phyloP scores from a whole-genome alignment of 139 green algal genomes.

The Ostreobium quekettii region DNA sequence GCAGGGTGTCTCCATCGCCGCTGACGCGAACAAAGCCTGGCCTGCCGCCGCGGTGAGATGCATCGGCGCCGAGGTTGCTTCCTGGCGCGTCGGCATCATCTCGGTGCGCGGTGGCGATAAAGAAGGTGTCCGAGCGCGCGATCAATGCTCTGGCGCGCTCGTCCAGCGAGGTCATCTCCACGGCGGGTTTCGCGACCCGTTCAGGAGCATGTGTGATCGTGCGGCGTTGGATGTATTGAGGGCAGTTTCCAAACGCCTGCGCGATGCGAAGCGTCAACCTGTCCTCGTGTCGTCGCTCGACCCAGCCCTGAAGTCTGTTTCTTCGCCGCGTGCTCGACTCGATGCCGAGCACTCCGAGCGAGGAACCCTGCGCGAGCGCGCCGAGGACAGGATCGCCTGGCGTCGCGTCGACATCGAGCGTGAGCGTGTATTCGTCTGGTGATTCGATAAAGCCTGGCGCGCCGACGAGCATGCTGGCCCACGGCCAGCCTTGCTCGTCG shows the following conservation, averaged over 20 bases:
- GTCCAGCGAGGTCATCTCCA: background rate
- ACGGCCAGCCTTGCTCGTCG: background rate
- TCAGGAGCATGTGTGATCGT: background rate
- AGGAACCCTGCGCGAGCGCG: background rate
- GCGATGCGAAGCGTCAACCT: background rate
- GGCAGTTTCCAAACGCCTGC: slow-evolving; percentile 32
- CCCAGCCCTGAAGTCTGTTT: slow-evolving; percentile 34
- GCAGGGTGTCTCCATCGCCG: slow-evolving; percentile 6
- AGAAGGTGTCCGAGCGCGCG: slow-evolving; percentile 18
- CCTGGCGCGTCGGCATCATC: too few relatives aligned
- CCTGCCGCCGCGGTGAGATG: slow-evolving; percentile 28
- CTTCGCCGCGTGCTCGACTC: slow-evolving; percentile 34
- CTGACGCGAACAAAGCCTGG: slow-evolving; percentile 25
- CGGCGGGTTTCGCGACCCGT: background rate
- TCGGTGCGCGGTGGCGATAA: slow-evolving; percentile 18
- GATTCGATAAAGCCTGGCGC: slow-evolving; percentile 7
- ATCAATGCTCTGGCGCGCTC: background rate
- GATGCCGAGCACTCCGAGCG: slow-evolving; percentile 25
- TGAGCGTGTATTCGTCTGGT: slow-evolving; percentile 34
- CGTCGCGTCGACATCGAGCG: background rate
- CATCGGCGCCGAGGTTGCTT: slow-evolving; percentile 9
- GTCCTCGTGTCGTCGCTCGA: background rate
- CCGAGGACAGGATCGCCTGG: too few relatives aligned
- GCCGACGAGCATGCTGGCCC: slow-evolving; percentile 14
- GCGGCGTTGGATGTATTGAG: slow-evolving; percentile 41